These are phyloP conservation scores for Plasmodium gallinaceum DNA, from an alignment of 169 alveolate genomes.

Conservation along the genomic window DNA sequence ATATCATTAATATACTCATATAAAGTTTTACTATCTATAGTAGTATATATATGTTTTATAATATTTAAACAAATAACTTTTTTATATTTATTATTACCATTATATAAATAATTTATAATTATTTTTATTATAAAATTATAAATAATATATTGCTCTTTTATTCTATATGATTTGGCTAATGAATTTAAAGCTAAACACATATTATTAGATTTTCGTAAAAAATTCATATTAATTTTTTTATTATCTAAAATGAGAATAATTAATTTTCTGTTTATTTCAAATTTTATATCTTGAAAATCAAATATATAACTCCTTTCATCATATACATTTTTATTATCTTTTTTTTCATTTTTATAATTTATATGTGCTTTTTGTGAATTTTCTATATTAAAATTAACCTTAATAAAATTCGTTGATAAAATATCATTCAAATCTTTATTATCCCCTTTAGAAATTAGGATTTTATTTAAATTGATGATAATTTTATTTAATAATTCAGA, in stretches of 20 bases:
- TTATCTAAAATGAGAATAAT: conserved; percentile 45
- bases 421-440: not conserved
- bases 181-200: conserved; percentile 73
- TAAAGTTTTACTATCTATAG: conserved; percentile 73
- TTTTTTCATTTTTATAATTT: not conserved
- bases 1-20: conserved; percentile 71
- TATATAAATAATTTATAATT: conserved; percentile 57
- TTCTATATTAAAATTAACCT: not conserved
- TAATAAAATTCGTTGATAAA: not conserved
- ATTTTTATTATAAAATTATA: conserved; percentile 69
- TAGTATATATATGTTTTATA: conserved; percentile 73
- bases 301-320: not conserved
- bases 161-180: conserved; percentile 54
- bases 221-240: conserved; percentile 43
- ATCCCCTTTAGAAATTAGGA: not conserved
- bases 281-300: conserved; percentile 9
- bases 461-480: not conserved
- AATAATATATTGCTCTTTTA: conserved; percentile 71
- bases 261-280: conserved; percentile 40
- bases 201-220: conserved; percentile 71
- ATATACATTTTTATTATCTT: not conserved
- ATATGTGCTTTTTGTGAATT: not conserved
- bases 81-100: conserved; percentile 69
- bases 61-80: conserved; percentile 71
- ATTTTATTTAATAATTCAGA: not conserved